These are phyloP conservation scores for Candida michaelii DNA, from an alignment of 805 yeast genomes.

Conservation along the genomic window DNA sequence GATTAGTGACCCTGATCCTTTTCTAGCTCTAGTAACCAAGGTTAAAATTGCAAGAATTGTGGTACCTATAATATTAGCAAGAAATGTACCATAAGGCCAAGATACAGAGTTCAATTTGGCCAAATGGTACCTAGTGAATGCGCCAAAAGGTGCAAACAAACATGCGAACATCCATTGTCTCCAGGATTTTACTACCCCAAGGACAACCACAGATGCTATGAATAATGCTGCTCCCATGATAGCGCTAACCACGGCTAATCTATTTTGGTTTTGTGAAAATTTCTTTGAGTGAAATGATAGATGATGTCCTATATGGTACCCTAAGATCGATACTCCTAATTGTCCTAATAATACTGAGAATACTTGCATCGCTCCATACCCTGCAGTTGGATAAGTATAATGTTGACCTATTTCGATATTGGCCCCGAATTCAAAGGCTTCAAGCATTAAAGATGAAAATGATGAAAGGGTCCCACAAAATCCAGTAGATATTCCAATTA, in stretches of 20 bases:
- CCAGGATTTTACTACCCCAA: slow-evolving; percentile 44
- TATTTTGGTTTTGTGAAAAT: slow-evolving; percentile 16
- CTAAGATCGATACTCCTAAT: slow-evolving; percentile 58
- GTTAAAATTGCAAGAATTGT: slow-evolving; percentile 43
- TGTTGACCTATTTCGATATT: slow-evolving; percentile 32
- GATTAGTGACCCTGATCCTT: slow-evolving; percentile 26
- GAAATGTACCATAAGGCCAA: slow-evolving; percentile 57
- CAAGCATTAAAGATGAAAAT: slow-evolving; percentile 64
- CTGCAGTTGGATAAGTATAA: slow-evolving; percentile 56
- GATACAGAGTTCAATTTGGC: slow-evolving; percentile 48
- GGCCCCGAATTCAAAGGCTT: slow-evolving; percentile 51
- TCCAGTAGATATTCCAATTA: slow-evolving; percentile 69
- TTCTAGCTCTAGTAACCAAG: slow-evolving; percentile 46
- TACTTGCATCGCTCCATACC: slow-evolving; percentile 78
- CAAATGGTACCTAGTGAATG: slow-evolving; percentile 55
- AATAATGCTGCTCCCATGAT: slow-evolving; percentile 24
- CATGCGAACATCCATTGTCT: slow-evolving; percentile 70
- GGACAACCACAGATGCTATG: slow-evolving; percentile 42
- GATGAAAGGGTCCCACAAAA: slow-evolving; percentile 84
- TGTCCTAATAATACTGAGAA: slow-evolving; percentile 63
- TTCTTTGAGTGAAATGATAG: slow-evolving; percentile 20
- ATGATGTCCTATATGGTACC: slow-evolving; percentile 60
- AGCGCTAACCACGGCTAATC: slow-evolving; percentile 6
- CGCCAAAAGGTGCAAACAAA: slow-evolving; percentile 72
- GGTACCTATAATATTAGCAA: slow-evolving; percentile 51